A percentile compares a stretch with the other conserved stretches of the same genome.
Conservation (phyloP, 805 yeast genomes). For the Candida suzukii region DNA sequence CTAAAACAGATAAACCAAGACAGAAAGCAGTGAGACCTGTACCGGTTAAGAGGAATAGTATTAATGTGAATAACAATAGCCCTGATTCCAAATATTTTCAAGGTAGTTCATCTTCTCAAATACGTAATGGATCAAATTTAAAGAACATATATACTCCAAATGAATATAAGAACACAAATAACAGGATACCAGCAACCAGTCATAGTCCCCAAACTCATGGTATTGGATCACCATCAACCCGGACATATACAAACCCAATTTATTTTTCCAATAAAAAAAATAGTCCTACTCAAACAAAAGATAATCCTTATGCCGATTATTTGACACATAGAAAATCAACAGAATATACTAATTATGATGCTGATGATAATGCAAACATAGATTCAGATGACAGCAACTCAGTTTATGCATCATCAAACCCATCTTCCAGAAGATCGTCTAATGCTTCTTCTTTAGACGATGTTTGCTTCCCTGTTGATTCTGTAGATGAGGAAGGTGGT, state of each 20-base stretch:
- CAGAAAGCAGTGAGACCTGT: too few species aligned
- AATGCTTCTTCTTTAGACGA: conserved; percentile 78
- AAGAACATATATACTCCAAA: neutral
- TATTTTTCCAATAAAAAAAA: neutral
- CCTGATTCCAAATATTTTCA: neutral
- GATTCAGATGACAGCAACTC: conserved; percentile 15
- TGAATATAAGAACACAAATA: neutral
- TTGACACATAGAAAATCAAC: neutral
- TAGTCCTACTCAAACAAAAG: neutral
- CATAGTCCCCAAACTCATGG: neutral
- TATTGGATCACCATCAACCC: neutral
- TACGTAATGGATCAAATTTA: neutral
- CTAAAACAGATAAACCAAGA: too few species aligned
- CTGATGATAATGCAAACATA: neutral
- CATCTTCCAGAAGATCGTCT: conserved; percentile 53
- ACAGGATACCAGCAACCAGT: neutral
- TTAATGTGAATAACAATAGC: neutral
- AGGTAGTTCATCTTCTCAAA: neutral
- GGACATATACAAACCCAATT: neutral
- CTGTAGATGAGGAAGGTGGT: conserved; percentile 25
- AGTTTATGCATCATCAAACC: conserved; percentile 42
- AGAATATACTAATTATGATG: neutral
- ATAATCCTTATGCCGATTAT: neutral
- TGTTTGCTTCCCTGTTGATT: conserved; percentile 84
- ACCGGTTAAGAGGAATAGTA: neutral